phyloP scores from a whole-genome alignment of 805 yeast genomes.

The Wickerhamiella dianesei region DNA sequence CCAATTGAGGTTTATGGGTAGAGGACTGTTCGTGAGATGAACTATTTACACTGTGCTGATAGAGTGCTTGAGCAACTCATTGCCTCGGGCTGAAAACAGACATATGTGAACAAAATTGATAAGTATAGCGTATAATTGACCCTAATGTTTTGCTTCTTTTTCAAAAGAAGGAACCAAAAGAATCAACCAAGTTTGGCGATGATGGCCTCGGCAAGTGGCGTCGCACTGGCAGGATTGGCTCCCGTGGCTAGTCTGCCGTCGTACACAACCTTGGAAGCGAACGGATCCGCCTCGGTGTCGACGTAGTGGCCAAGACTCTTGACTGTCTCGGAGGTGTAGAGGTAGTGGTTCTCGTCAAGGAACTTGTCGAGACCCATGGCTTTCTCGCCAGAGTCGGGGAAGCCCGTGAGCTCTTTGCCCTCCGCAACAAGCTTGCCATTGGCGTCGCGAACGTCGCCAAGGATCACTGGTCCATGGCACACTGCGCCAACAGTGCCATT shows the following conservation, averaged over 20 bases:
- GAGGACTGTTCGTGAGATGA: too few relatives aligned
- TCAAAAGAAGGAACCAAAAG: not conserved
- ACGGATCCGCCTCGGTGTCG: conserved; percentile 29
- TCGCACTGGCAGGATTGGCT: conserved; percentile 47
- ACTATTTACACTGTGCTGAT: too few relatives aligned
- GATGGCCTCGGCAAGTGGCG: conserved; percentile 34
- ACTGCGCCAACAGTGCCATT: conserved; percentile 52
- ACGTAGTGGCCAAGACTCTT: conserved; percentile 31
- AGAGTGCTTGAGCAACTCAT: too few relatives aligned
- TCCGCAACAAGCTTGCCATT: conserved; percentile 33
- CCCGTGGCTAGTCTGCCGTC: conserved; percentile 57
- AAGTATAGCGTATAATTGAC: too few relatives aligned
- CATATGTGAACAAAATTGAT: too few relatives aligned
- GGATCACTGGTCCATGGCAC: conserved; percentile 55
- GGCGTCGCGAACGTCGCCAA: conserved; percentile 34
- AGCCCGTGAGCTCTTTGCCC: conserved; percentile 48
- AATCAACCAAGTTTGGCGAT: not conserved
- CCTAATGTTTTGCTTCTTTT: too few relatives aligned
- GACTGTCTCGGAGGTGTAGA: conserved; percentile 28
- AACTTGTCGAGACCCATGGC: conserved; percentile 21
- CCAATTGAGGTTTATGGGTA: too few relatives aligned
- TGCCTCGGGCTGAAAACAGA: too few relatives aligned
- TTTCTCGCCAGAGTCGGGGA: conserved; percentile 43
- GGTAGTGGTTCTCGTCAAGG: conserved; percentile 22
- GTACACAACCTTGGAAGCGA: conserved; percentile 25